These are phyloP conservation scores for Hysterium pulicare DNA, from an alignment of 2,329 filamentous ascomycete species.

Conservation along the genomic window DNA sequence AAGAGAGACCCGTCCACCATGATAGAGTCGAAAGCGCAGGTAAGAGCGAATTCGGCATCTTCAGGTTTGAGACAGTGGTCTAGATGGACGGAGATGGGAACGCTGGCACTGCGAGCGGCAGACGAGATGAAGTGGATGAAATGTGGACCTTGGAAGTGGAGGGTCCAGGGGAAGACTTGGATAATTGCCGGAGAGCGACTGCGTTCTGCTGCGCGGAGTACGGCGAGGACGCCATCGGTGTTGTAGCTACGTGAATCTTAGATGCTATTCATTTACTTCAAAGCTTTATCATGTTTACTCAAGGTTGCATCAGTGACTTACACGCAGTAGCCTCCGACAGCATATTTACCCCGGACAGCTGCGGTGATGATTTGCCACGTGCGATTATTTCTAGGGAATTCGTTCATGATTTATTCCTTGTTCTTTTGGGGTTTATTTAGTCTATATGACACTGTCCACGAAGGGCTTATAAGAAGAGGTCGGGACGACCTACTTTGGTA, in stretches of 20 bases:
- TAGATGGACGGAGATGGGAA: conserved; percentile 31
- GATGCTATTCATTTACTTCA: too few species aligned
- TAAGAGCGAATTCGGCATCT: conserved; percentile 2
- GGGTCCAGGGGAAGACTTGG: conserved; percentile 14
- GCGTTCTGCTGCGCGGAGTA: conserved; percentile 12
- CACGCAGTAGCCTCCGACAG: conserved; percentile 1
- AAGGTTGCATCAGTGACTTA: neutral
- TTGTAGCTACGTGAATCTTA: too few species aligned
- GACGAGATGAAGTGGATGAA: conserved; percentile 25
- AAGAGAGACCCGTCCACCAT: conserved; percentile 4
- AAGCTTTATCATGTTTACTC: neutral
- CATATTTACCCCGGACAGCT: neutral
- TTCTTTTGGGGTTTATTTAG: too few species aligned
- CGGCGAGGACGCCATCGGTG: conserved; percentile 13
- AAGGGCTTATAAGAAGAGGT: too few species aligned
- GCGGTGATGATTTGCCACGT: conserved; percentile 1
- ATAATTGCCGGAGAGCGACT: conserved; percentile 12
- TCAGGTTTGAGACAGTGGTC: conserved; percentile 5
- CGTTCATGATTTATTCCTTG: neutral
- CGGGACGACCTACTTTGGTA: too few species aligned
- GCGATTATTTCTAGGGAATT: conserved; percentile 2
- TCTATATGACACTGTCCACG: too few species aligned
- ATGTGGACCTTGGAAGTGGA: conserved; percentile 10
- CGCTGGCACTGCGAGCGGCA: conserved; percentile 52
- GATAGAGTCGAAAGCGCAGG: conserved; percentile 3